These are phyloP conservation scores for Beauveria sp. DNA, from an alignment of 2,329 filamentous ascomycete genomes.

Conservation along the genomic window DNA sequence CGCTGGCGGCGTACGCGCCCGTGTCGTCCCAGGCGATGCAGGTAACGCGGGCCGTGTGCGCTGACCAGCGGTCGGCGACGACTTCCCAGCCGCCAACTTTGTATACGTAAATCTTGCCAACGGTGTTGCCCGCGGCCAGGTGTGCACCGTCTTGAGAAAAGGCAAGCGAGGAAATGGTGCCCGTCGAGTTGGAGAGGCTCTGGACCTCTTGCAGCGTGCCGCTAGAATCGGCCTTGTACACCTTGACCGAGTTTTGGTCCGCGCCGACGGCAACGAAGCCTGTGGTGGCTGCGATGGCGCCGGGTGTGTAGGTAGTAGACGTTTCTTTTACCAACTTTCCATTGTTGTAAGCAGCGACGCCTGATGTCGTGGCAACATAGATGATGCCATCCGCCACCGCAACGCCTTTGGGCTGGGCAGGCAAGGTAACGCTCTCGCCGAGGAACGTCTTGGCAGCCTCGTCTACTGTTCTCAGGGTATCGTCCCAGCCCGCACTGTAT, in stretches of 20 bases:
- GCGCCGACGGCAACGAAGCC: conserved; percentile 66
- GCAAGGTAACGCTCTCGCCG: conserved; percentile 58
- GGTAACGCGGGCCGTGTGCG: conserved; percentile 51
- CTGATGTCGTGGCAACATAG: conserved; percentile 49
- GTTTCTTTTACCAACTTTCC: conserved; percentile 53
- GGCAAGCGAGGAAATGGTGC: conserved; percentile 68
- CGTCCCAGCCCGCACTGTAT: conserved; percentile 93
- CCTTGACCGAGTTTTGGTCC: conserved; percentile 63
- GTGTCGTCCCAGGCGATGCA: conserved; percentile 67
- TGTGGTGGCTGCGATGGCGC: conserved; percentile 62
- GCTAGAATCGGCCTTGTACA: conserved; percentile 55
- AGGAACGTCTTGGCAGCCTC: conserved; percentile 67
- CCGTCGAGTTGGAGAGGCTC: conserved; percentile 60
- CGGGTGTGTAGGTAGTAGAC: conserved; percentile 57
- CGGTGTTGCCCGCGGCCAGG: conserved; percentile 73
- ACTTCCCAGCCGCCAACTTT: conserved; percentile 53
- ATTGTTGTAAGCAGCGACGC: conserved; percentile 48
- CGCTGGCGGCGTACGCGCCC: conserved; percentile 73
- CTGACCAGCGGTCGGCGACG: conserved; percentile 66
- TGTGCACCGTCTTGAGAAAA: conserved; percentile 74
- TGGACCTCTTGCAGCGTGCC: conserved; percentile 46
- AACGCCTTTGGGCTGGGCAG: conserved; percentile 74
- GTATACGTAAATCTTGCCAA: conserved; percentile 84
- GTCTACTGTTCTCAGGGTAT: conserved; percentile 75
- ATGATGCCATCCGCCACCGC: conserved; percentile 44